These are phyloP conservation scores for Dipteronia sinensis DNA, from an alignment of 345 rosid genomes.

Conservation along the genomic window DNA sequence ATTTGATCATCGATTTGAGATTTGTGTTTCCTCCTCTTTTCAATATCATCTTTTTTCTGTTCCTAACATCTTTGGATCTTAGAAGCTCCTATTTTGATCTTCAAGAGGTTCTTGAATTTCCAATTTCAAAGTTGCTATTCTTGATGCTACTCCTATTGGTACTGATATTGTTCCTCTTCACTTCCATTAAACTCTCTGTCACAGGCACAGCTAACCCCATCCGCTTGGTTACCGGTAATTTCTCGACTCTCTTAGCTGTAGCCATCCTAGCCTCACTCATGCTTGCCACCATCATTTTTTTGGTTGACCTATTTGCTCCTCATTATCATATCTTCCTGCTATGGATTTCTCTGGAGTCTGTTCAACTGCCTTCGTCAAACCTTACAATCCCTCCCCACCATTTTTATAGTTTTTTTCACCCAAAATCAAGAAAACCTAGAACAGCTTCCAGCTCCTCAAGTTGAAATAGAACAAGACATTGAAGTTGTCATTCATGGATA, in stretches of 20 bases:
- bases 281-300: not conserved
- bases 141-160: not conserved
- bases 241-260: not conserved
- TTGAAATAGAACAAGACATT: too few relatives aligned
- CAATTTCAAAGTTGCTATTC: not conserved
- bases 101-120: not conserved
- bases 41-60: not conserved
- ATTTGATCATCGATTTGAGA: too few relatives aligned
- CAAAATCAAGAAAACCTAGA: not conserved
- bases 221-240: not conserved
- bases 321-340: not conserved
- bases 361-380: not conserved
- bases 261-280: not conserved
- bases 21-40: not conserved
- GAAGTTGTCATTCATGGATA: too few relatives aligned
- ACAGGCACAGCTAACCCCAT: not conserved
- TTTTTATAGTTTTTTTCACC: not conserved
- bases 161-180: not conserved
- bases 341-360: not conserved
- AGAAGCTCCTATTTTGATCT: not conserved
- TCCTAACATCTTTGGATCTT: not conserved
- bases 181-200: not conserved
- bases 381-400: constrained; percentile 1
- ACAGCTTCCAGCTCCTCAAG: not conserved
- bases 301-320: not conserved